These are phyloP conservation scores for Ostreobium quekettii DNA, from an alignment of 139 green algal species.

Conservation along the genomic window DNA sequence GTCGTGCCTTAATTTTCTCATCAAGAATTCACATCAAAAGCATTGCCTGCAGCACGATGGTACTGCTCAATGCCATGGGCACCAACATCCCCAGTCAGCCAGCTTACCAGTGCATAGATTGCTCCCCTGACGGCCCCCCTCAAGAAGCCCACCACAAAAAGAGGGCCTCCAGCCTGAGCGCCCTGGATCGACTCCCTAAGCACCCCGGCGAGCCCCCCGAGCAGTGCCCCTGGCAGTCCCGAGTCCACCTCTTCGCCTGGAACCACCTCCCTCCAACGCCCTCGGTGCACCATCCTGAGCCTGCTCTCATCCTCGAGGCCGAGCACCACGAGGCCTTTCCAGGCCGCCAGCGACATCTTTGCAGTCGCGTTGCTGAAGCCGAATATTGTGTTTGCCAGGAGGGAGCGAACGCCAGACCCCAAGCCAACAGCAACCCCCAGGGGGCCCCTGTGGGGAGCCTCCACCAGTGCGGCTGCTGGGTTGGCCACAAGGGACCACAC, in stretches of 20 bases:
- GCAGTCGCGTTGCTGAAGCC: conserved; percentile 5
- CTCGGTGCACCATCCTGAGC: too few species aligned
- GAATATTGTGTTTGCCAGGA: conserved; percentile 7
- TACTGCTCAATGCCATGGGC: too few species aligned
- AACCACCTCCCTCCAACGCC: background rate
- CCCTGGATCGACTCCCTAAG: background rate
- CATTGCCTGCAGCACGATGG: too few species aligned
- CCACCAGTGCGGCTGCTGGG: conserved; percentile 1
- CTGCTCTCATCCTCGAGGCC: background rate
- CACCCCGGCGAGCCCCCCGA: background rate
- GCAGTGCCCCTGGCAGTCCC: background rate
- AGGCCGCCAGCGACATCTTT: conserved; percentile 1
- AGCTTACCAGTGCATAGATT: background rate
- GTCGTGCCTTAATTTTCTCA: too few species aligned
- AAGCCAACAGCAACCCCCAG: too few species aligned
- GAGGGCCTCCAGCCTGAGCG: background rate
- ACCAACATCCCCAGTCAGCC: too few species aligned
- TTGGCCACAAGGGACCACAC: conserved; percentile 11
- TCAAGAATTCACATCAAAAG: too few species aligned
- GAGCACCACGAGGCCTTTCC: conserved; percentile 7
- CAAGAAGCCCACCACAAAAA: conserved; percentile 1
- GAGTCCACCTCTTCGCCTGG: background rate
- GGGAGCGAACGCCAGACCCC: background rate
- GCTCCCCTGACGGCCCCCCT: background rate
- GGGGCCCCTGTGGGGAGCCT: background rate